Base-by-base conservation (phyloP, 352 stramenopile species). In the Ophiocytium majus region DNA sequence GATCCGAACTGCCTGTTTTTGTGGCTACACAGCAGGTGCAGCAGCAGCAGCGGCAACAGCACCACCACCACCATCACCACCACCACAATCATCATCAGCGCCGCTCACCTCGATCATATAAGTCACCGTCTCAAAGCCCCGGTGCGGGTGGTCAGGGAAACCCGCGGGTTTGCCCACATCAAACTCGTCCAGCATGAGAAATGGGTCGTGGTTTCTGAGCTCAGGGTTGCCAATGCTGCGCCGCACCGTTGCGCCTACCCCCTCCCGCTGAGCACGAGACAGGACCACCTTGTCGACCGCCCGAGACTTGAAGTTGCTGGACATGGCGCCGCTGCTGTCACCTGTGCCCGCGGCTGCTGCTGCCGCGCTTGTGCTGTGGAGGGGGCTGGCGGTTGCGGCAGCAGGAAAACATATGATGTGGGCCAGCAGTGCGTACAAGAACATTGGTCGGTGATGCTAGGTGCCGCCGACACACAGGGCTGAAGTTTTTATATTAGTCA, bases 121-220 rank as follows among this genome's bases (percentile, higher is more conserved):
- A 75, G 85, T 88, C 17, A 88, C 85, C 17, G 85, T 88, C 81
- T 88, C 85, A 43, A 88, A 88, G 23, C 85, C 85, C 79, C 85
- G 82, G 84, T 88, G 84, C 14, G 84, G 84, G 71, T 88, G 84
- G 75, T 88, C 84, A 43, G 84, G 84, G 36, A 88, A 88, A 1
- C 84, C 84, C 36, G 84, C 84, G 1, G 84, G 80, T 0, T 82
- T 86, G 64, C 37, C 79, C 17, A 81, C 49, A 33, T 88, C 84
- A n/a, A 88, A 88, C 57, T 88, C 84, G 76, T 88, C 84, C 23
- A 88, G 71, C 49, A 88, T 32, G 0, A 88, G 80, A 63, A 88
- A 88, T 28, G 84, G 84, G 50, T 88, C 84, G 76, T 86, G 86
- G 50, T 85, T 88, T 9, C 81, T n/a, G 9, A 88, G 37, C 19